Conservation (phyloP, 2,329 filamentous ascomycete genomes). For the Tolypocladium tropicale region DNA sequence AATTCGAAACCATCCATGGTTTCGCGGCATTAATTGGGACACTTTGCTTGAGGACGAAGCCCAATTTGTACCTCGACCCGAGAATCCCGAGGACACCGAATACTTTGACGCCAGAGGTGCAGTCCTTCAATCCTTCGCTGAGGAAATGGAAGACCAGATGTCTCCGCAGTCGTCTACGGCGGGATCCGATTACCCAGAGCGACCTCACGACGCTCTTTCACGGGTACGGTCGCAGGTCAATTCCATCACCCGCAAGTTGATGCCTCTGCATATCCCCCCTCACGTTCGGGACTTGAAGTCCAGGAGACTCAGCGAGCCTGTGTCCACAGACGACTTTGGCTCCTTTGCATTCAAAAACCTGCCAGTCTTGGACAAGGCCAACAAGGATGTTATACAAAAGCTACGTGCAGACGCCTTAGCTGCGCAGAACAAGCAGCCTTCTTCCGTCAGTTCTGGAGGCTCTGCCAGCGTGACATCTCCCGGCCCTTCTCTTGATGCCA, state of each 20-base stretch:
- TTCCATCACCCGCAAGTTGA: constrained; percentile 76
- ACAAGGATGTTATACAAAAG: constrained; percentile 98
- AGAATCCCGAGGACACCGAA: constrained; percentile 94
- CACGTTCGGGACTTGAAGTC: constrained; percentile 88
- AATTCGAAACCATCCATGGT: constrained; percentile 85
- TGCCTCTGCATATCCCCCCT: constrained; percentile 92
- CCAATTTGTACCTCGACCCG: constrained; percentile 84
- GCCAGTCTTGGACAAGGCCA: constrained; percentile 91
- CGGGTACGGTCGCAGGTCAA: constrained; percentile 80
- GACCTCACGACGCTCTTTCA: constrained; percentile 90
- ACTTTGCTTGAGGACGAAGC: constrained; percentile 89
- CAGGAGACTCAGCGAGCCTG: constrained; percentile 81
- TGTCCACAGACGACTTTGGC: constrained; percentile 85
- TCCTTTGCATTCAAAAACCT: constrained; percentile 96
- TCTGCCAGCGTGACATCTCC: constrained; percentile 42
- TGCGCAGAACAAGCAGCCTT: constrained; percentile 42
- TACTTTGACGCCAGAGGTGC: constrained; percentile 93
- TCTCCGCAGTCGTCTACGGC: constrained; percentile 62
- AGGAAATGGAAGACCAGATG: constrained; percentile 85
- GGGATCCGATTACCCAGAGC: constrained; percentile 69
- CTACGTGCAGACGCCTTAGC: constrained; percentile 83
- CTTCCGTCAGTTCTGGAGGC: constrained; percentile 31
- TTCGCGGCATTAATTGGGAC: constrained; percentile 79
- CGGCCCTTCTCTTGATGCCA: constrained; percentile 67
- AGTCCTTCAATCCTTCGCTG: constrained; percentile 81